Percentiles rank a stretch among this genome's conserved stretches.
Evolutionary conservation across 225 moss, liverwort and hornwort genomes (phyloP).

Genomic region (Polytrichum commune): DNA sequence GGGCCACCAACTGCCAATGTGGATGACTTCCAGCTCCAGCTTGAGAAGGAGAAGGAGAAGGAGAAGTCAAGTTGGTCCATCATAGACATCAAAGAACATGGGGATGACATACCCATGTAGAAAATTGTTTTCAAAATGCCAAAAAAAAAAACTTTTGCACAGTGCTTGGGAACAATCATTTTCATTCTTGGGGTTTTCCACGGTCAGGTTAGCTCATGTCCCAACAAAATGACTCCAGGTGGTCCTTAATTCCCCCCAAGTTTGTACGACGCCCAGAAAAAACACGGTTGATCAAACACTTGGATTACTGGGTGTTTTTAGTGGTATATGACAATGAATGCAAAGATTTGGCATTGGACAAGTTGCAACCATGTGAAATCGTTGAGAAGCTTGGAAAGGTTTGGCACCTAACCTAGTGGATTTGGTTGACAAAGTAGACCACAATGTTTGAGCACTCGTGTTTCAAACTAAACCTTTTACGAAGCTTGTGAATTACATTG

Average conservation of each 20-base stretch:
- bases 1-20: conserved; percentile 4
- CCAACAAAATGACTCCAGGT: too few relatives aligned
- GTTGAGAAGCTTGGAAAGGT: not conserved
- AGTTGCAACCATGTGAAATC: not conserved
- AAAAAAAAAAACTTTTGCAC: not conserved
- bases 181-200: not conserved
- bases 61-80: not conserved
- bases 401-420: not conserved
- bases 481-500: conserved; percentile 1
- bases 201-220: too few relatives aligned
- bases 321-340: not conserved
- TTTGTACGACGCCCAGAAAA: not conserved
- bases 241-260: not conserved
- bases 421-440: not conserved
- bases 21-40: not conserved
- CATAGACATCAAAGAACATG: conserved; percentile 2
- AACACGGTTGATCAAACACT: not conserved
- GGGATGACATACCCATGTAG: not conserved
- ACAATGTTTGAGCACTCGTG: conserved; percentile 1
- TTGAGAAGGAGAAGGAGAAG: not conserved
- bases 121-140: not conserved
- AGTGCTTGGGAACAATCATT: not conserved
- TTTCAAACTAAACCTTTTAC: not conserved
- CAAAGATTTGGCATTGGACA: not conserved
- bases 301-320: not conserved